Evolutionary conservation across 345 rosid genomes (phyloP), one percentile per base, ranked within the genome.

Genomic region (Hevea brasiliensis): DNA sequence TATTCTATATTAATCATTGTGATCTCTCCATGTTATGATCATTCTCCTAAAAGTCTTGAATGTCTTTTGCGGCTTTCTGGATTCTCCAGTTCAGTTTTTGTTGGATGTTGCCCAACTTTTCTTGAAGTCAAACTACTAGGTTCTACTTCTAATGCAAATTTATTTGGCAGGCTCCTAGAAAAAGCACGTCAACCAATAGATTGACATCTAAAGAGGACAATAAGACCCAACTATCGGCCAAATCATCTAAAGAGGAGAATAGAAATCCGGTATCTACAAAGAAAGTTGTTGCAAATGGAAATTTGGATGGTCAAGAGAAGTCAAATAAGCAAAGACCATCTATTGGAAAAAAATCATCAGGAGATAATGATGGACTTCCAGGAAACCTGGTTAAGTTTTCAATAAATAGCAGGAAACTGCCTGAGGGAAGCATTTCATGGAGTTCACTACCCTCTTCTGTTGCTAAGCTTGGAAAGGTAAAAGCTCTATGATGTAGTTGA

Each of bases 401-500:
- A n/a, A 70, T 89, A 51, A 91, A 76, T 72, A 74, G 90, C 80
- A 84, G 80, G 86, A 85, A 83, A 83, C 73, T 89, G 81, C 87
- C 88, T 11, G 91, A 91, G 63, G 88, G 87, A 70, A 86, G 72
- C 81, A 77, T 91, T 79, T 80, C 92, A 47, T 92, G 99, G 98
- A 61, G 67, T 79, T 80, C 93, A 6, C 94, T 92, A 23, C 94
- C 99, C 41, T 82, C 92, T 27, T 88, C 98, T 67, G 90, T 95
- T 81, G 81, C 94, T 26, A 89, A 81, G 86, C 90, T 92, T 42
- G 99, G 99, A 74, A 94, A 89, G 97, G 99, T 95, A 87, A 74
- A 65, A 7, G 66, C 44, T 67, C 71, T 53, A 6, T 66, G 58
- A 40, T 61, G 67, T 65, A 40, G 57, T 68, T 77, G 55, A 67